phyloP scores from a whole-genome alignment of 1,139 yeast species.

The Yamadazyma dendronema region DNA sequence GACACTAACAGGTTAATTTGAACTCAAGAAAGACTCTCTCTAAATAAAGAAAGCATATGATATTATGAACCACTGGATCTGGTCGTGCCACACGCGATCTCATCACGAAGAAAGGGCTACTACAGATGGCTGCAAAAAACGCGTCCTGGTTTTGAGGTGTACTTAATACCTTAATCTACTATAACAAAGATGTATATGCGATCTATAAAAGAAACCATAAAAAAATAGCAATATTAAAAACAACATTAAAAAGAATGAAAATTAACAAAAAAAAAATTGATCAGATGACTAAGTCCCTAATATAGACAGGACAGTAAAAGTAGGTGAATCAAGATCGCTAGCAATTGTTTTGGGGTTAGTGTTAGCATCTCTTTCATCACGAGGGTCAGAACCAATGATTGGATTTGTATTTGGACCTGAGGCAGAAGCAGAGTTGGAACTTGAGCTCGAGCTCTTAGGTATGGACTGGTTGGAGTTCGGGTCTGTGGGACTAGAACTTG shows the following conservation, averaged over 20 bases:
- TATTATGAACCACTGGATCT: too few species aligned
- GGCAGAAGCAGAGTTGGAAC: neutral
- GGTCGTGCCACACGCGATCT: too few species aligned
- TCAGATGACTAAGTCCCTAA: conserved; percentile 20
- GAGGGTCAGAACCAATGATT: conserved; percentile 2
- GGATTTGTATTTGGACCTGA: conserved; percentile 2
- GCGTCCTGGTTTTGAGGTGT: neutral
- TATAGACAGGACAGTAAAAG: conserved; percentile 29
- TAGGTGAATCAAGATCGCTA: conserved; percentile 8
- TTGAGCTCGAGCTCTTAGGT: neutral
- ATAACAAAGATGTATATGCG: conserved; percentile 1
- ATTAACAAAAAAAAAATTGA: neutral
- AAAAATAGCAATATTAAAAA: neutral
- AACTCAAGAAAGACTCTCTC: too few species aligned
- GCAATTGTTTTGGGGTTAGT: conserved; percentile 1
- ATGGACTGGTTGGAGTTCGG: neutral
- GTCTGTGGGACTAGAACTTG: conserved; percentile 1
- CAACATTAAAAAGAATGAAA: neutral
- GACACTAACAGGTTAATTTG: too few species aligned
- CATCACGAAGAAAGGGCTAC: too few species aligned
- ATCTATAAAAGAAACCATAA: conserved; percentile 1
- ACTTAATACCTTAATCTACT: neutral
- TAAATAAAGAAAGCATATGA: too few species aligned
- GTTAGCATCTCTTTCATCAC: neutral
- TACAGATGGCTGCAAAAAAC: neutral